Evolutionary conservation across 345 rosid genomes (phyloP).

Genomic region (Sisymbrium irio): DNA sequence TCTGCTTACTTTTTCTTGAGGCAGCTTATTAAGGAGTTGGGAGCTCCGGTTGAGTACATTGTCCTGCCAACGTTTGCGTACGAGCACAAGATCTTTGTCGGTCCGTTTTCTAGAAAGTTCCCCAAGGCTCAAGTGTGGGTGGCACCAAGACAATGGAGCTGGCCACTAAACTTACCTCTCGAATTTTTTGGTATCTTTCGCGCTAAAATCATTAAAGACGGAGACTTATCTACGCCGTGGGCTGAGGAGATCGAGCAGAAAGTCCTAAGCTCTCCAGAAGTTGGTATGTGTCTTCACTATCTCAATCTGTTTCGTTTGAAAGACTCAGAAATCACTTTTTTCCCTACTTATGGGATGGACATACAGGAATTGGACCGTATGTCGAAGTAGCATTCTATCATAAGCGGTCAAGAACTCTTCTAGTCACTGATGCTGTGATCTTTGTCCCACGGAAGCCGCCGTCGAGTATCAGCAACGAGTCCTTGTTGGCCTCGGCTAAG

Average conservation of each 20-base stretch:
- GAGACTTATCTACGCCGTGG: conserved; percentile 83
- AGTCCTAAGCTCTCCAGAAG: conserved; percentile 93
- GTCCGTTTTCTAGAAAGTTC: conserved; percentile 93
- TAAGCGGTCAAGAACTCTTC: conserved; percentile 72
- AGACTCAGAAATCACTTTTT: not conserved
- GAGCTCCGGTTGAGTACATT: conserved; percentile 80
- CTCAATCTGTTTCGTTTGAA: conserved; percentile 1
- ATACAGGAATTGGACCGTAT: conserved; percentile 85
- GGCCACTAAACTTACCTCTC: conserved; percentile 92
- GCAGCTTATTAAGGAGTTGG: conserved; percentile 87
- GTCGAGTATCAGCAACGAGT: conserved; percentile 69
- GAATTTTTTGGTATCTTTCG: conserved; percentile 94
- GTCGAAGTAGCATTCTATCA: conserved; percentile 97
- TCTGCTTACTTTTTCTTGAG: not conserved
- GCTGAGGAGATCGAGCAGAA: conserved; percentile 88
- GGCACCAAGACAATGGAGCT: conserved; percentile 99
- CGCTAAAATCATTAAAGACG: conserved; percentile 66
- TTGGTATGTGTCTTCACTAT: conserved; percentile 45
- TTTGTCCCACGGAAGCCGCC: conserved; percentile 81
- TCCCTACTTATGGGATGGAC: conserved; percentile 7
- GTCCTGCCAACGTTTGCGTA: conserved; percentile 93
- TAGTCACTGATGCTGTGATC: conserved; percentile 89
- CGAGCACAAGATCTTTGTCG: conserved; percentile 95
- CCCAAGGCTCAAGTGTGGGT: conserved; percentile 89
- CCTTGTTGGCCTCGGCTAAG: conserved; percentile 83